Conservation (phyloP, 805 yeast genomes). For the Clavispora fructus region DNA sequence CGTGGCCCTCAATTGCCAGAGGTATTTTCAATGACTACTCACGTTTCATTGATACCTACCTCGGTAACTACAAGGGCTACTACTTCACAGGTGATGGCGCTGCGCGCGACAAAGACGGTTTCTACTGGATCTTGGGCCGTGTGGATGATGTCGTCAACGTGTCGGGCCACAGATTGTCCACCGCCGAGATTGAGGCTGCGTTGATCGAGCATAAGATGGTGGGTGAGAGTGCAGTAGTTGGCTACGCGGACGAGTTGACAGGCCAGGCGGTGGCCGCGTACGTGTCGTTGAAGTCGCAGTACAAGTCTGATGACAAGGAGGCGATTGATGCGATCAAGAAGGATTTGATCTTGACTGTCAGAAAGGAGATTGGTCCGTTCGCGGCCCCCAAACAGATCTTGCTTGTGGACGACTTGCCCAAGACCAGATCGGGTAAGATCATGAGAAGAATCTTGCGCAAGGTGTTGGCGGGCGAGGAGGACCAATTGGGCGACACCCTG, state of each 20-base stretch:
- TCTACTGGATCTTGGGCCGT: slow-evolving; percentile 96
- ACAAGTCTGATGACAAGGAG: slow-evolving; percentile 43
- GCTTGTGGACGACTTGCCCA: slow-evolving; percentile 88
- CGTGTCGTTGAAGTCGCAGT: slow-evolving; percentile 62
- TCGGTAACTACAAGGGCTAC: slow-evolving; percentile 87
- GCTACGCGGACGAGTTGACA: slow-evolving; percentile 88
- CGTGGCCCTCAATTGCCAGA: slow-evolving; percentile 99
- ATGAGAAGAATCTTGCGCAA: slow-evolving; percentile 97
- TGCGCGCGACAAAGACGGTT: slow-evolving; percentile 94
- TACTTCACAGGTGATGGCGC: slow-evolving; percentile 99
- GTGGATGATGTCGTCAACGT: slow-evolving; percentile 98
- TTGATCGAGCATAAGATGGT: slow-evolving; percentile 73
- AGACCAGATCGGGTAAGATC: slow-evolving; percentile 97
- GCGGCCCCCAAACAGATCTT: slow-evolving; percentile 92
- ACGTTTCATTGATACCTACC: slow-evolving; percentile 85
- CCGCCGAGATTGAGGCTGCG: slow-evolving; percentile 96
- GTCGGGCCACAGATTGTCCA: slow-evolving; percentile 95
- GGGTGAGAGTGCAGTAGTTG: slow-evolving; percentile 95
- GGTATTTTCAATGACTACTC: slow-evolving; percentile 86
- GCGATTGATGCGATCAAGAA: slow-evolving; percentile 45
- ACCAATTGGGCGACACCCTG: slow-evolving; percentile 85
- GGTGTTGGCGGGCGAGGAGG: slow-evolving; percentile 86
- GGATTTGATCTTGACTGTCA: slow-evolving; percentile 79
- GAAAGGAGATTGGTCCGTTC: slow-evolving; percentile 89
- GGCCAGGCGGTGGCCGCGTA: slow-evolving; percentile 98